phyloP scores from a whole-genome alignment of 495 filamentous ascomycete species.

The Podospora sp. region DNA sequence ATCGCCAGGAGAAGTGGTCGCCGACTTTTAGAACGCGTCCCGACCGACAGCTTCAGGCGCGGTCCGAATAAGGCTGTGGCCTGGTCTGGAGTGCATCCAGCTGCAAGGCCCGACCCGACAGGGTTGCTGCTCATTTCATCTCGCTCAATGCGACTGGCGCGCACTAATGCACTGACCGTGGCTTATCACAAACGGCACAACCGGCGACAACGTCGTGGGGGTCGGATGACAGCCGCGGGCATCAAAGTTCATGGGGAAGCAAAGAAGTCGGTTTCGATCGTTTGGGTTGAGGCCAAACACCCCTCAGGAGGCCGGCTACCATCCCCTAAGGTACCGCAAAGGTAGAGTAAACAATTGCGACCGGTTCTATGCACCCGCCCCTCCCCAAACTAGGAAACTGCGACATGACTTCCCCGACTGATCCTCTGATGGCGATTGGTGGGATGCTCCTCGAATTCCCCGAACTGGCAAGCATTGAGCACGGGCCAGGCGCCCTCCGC shows the following conservation, averaged over 20 bases:
- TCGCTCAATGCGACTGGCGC: slow-evolving; percentile 26
- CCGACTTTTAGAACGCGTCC: too few relatives aligned
- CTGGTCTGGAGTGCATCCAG: slow-evolving; percentile 8
- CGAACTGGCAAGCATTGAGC: slow-evolving; percentile 21
- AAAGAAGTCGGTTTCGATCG: background rate
- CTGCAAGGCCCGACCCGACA: slow-evolving; percentile 2
- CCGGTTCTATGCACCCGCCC: background rate
- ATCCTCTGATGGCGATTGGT: slow-evolving; percentile 25
- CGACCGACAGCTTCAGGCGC: background rate
- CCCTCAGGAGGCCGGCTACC: background rate
- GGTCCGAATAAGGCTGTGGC: slow-evolving; percentile 15
- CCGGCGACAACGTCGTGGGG: slow-evolving; percentile 21
- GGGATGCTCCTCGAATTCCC: slow-evolving; percentile 10
- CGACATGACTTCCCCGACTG: slow-evolving; percentile 13
- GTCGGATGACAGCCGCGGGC: background rate
- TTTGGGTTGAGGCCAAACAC: background rate
- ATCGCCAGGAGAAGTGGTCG: too few relatives aligned
- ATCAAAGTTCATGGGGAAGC: background rate
- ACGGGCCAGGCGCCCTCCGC: slow-evolving; percentile 8
- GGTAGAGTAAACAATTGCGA: slow-evolving; percentile 4
- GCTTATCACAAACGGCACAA: slow-evolving; percentile 23
- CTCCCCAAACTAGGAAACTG: slow-evolving; percentile 6
- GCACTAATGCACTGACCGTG: slow-evolving; percentile 33
- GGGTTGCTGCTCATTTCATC: slow-evolving; percentile 25
- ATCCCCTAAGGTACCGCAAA: background rate